Evolutionary conservation across 352 stramenopile species (phyloP), one percentile per base, ranked within the genome.

Genomic region (Blastocystis hominis): DNA sequence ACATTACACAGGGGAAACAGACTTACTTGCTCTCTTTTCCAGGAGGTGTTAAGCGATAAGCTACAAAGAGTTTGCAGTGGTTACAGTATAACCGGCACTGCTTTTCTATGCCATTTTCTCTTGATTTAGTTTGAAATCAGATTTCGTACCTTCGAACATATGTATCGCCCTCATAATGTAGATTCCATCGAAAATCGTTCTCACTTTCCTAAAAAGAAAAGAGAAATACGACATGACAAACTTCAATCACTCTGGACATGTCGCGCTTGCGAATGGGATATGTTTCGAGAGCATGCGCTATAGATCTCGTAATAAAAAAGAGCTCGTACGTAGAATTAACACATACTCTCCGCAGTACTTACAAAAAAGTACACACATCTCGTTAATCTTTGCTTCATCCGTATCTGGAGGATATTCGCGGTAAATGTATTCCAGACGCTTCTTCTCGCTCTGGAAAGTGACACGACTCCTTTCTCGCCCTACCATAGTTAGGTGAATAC

Each of bases 261-360:
- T 84, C 72, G 2, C 72, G 47, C 24, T 84, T 84, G 3, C 72
- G 50, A 47, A 84, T 84, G 20, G 50, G 72, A 68, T 66, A 64
- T 1, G 72, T 53, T 24, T 84, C 72, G 2, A 84, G 13, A 30
- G 72, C 44, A 54, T 46, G 40, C 2, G 72, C 72, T 84, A 84
- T 3, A 64, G 9, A 9, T 38, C 15, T 6, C 6, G 5, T 46
- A 66, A 30, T 30, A 38, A 66, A 63, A 2, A 24, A 69, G 1
- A 46, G 9, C 10, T 38, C n/a, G 1, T 68, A 84, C 72, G 72
- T 53, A 84, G 72, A 84, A 84, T 64, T 40, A 84, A 44, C n/a
- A 64, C 55, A 69, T 84, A 84, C 38, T 84, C 72, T 84, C 72
- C 72, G 34, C 72, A 84, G n/a, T 84, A 84, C 6, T 47, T 38